Percentiles rank a stretch among this genome's conserved stretches.
phyloP scores from a whole-genome alignment of 1,284 basidiomycete genomes.

The Ustilago xerochloae region DNA sequence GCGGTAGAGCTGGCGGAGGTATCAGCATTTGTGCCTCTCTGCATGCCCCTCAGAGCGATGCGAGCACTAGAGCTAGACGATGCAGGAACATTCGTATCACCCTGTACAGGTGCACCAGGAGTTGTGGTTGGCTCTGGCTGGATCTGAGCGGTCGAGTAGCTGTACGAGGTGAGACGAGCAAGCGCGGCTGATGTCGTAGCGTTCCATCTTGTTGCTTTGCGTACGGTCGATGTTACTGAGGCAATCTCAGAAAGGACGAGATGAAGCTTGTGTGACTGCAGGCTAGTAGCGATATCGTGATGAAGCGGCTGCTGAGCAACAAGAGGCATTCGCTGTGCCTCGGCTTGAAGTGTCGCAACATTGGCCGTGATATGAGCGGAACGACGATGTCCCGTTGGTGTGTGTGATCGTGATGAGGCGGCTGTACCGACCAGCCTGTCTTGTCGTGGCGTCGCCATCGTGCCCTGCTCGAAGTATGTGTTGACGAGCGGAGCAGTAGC shows the following conservation, averaged over 20 bases:
- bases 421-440: constrained; percentile 7
- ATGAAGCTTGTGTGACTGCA: constrained; percentile 71
- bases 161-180: constrained; percentile 44
- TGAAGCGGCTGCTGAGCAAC: not conserved
- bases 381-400: constrained; percentile 32
- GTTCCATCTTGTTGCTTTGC: constrained; percentile 73
- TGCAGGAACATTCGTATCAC: not conserved
- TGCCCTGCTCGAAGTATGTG: not conserved
- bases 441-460: constrained; percentile 10
- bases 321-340: not conserved
- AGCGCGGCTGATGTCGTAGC: constrained; percentile 42
- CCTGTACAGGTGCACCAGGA: not conserved
- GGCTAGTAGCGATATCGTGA: constrained; percentile 3
- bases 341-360: not conserved
- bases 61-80: constrained; percentile 24
- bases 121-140: constrained; percentile 8
- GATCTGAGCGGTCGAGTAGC: constrained; percentile 37
- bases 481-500: too few species aligned
- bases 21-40: constrained; percentile 20
- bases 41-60: constrained; percentile 35
- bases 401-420: constrained; percentile 20
- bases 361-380: constrained; percentile 30
- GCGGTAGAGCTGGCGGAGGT: constrained; percentile 20
- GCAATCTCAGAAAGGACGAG: constrained; percentile 88
- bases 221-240: constrained; percentile 93